These are phyloP conservation scores for Scedosporium aurantiacum DNA, from an alignment of 2,329 filamentous ascomycete genomes.

Conservation along the genomic window DNA sequence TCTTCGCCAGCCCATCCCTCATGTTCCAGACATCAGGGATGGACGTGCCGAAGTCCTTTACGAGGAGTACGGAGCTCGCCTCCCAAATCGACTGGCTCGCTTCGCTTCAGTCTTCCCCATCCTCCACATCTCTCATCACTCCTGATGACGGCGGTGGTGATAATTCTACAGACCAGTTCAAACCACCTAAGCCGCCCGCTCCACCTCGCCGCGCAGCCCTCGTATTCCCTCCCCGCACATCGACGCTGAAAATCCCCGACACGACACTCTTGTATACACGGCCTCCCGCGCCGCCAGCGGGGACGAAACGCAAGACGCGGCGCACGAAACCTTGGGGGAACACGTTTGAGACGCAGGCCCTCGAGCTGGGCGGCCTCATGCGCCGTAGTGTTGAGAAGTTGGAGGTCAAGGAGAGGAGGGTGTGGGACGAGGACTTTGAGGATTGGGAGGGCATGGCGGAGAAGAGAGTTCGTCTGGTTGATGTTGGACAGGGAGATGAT, in stretches of 20 bases:
- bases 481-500: conserved; percentile 22
- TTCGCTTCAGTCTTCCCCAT: conserved; percentile 5
- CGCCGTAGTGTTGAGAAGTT: conserved; percentile 33
- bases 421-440: conserved; percentile 29
- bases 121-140: neutral
- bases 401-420: conserved; percentile 30
- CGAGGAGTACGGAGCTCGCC: conserved; percentile 12
- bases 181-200: neutral
- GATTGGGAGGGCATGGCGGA: conserved; percentile 21
- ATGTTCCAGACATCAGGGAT: conserved; percentile 46
- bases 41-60: conserved; percentile 32
- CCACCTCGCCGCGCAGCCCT: conserved; percentile 29
- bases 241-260: conserved; percentile 37
- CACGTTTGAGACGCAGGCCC: conserved; percentile 34
- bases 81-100: conserved; percentile 9
- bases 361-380: conserved; percentile 36
- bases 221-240: conserved; percentile 35
- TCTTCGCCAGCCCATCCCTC: conserved; percentile 46
- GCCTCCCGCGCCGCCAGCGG: conserved; percentile 12
- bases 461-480: conserved; percentile 25
- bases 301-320: conserved; percentile 11
- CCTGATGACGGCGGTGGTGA: neutral
- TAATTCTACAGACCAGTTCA: conserved; percentile 6
- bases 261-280: conserved; percentile 36
- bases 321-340: conserved; percentile 21